These are phyloP conservation scores for Fusarium devonianum DNA, from an alignment of 2,329 filamentous ascomycete genomes.

Conservation along the genomic window DNA sequence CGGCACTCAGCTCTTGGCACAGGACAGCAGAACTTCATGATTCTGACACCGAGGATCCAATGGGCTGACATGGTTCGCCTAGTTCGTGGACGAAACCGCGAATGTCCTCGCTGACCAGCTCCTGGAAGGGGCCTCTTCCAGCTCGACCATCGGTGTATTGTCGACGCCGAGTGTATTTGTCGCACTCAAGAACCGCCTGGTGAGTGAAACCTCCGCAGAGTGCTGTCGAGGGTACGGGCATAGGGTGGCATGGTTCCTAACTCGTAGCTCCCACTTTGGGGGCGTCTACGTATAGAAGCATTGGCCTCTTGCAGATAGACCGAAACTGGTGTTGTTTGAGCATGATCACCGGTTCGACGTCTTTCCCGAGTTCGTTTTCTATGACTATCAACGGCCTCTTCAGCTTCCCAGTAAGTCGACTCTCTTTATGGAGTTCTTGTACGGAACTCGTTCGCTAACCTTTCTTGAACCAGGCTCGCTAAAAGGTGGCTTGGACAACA, in stretches of 20 bases:
- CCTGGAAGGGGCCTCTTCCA: slow-evolving; percentile 64
- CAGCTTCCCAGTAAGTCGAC: slow-evolving; percentile 62
- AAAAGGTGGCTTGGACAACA: slow-evolving; percentile 70
- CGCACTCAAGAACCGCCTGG: slow-evolving; percentile 74
- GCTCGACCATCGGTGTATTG: slow-evolving; percentile 71
- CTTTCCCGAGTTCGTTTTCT: slow-evolving; percentile 76
- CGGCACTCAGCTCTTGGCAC: slow-evolving; percentile 19
- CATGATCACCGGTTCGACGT: slow-evolving; percentile 77
- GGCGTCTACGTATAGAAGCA: slow-evolving; percentile 18
- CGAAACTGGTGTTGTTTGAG: slow-evolving; percentile 73
- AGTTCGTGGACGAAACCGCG: slow-evolving; percentile 79
- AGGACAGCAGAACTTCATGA: slow-evolving; percentile 32
- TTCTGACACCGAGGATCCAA: slow-evolving; percentile 11
- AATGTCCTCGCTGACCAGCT: slow-evolving; percentile 68
- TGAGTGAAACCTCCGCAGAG: slow-evolving; percentile 46
- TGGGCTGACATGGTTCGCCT: slow-evolving; percentile 15
- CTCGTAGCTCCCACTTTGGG: neutral
- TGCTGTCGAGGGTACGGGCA: neutral
- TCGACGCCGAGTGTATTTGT: slow-evolving; percentile 82
- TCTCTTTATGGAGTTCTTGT: too few relatives aligned
- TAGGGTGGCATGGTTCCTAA: slow-evolving; percentile 13
- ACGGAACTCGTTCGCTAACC: neutral
- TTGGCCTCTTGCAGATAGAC: slow-evolving; percentile 45
- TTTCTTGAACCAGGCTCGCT: slow-evolving; percentile 52
- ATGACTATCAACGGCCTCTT: slow-evolving; percentile 75